Evolutionary conservation across 75 land plant genomes (phyloP), one percentile per base, ranked within the genome.

Genomic region (Cunninghamia lanceolata): DNA sequence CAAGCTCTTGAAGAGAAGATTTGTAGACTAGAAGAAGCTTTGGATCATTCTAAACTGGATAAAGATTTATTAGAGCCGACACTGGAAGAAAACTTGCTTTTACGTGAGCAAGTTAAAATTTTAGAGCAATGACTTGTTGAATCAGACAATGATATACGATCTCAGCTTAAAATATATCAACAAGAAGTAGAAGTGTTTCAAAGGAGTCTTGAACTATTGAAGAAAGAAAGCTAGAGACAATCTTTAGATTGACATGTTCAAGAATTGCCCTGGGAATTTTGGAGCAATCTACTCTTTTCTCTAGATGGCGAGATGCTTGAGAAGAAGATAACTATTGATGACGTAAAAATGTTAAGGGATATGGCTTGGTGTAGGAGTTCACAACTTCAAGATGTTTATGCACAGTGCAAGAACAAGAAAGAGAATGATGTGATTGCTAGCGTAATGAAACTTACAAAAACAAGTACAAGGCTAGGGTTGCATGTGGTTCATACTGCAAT

Each of bases 211-310:
- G 87, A 93, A 43, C 89, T 54, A 25, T 83, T 98, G 82, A 94
- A 94, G 90, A 90, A 91, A 84, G 95, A 92, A 86, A 95, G 81
- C 82, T 87, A 89, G 85, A 87, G 76, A 68, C 86, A 83, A 47
- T 78, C 89, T 50, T 59, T 45, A 39, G 91, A 94, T 85, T 91
- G 83, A 38, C 91, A 92, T 80, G 94, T 88, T 19, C 89, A 90
- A 86, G 94, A 97, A 75, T 89, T 95, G 93, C 95, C 99, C 54
- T 93, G 93, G 95, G 96, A 95, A 38, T 95, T 97, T 86, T 97
- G 99, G 99, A 97, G 99, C 82, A 89, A 87, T 75, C 79, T 97
- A 81, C 89, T 94, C 78, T 93, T 95, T 63, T 80, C 88, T 9
- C 87, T 95, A 84, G 99, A 97, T 89, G 96, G 94, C 32, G 91